Conservation (phyloP, 2,329 filamentous ascomycete species). For the Dothistroma septosporum region DNA sequence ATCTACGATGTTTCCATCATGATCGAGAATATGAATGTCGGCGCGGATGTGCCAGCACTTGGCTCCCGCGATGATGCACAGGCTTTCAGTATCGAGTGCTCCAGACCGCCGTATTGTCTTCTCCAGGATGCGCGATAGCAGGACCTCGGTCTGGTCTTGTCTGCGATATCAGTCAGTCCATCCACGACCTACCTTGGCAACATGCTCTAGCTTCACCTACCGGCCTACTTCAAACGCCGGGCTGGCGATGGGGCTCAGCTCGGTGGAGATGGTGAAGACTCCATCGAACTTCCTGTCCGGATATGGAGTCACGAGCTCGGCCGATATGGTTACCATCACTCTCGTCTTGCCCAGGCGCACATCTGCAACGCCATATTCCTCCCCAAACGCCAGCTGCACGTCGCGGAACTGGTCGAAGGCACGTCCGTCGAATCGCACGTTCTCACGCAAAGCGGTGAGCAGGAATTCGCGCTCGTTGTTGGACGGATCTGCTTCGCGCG, state of each 20-base stretch:
- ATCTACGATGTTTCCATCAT: constrained; percentile 87
- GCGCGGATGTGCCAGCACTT: constrained; percentile 91
- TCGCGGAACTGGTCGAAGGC: constrained; percentile 73
- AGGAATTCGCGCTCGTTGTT: constrained; percentile 85
- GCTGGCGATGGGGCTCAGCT: constrained; percentile 87
- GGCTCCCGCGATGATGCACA: constrained; percentile 84
- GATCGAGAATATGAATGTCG: constrained; percentile 85
- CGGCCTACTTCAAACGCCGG: constrained; percentile 83
- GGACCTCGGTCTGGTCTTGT: constrained; percentile 58
- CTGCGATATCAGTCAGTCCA: constrained; percentile 62
- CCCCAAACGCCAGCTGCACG: constrained; percentile 74
- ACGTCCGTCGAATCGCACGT: constrained; percentile 79
- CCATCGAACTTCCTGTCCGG: constrained; percentile 91
- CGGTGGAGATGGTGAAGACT: constrained; percentile 85
- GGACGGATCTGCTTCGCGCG: constrained; percentile 86
- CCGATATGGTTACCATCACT: constrained; percentile 77
- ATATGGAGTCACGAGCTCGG: constrained; percentile 81
- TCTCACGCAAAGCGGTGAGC: constrained; percentile 72
- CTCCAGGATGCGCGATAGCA: constrained; percentile 84
- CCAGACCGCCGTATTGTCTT: constrained; percentile 89
- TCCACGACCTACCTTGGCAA: constrained; percentile 27
- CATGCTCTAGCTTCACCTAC: constrained; percentile 40
- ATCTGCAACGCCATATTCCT: constrained; percentile 86
- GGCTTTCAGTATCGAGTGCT: constrained; percentile 89
- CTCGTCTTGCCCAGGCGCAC: constrained; percentile 88